phyloP scores from a whole-genome alignment of 163 green algal species.

The Chloromonas sp. region DNA sequence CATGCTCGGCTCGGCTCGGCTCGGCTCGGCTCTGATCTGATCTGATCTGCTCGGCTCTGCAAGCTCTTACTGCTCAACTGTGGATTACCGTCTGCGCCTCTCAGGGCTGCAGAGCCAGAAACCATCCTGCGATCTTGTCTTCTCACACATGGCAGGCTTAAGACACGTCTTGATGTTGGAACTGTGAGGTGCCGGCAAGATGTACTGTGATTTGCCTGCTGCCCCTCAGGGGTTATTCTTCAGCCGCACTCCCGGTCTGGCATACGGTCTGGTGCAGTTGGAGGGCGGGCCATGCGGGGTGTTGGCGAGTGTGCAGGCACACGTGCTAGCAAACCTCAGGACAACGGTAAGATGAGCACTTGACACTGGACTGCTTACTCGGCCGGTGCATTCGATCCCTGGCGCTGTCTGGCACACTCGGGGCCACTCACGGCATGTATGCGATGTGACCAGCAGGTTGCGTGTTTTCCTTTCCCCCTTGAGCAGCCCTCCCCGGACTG shows the following conservation, averaged over 20 bases:
- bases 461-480: too few relatives aligned
- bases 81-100: background rate
- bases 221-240: slow-evolving; percentile 61
- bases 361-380: too few relatives aligned
- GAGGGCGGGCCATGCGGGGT: slow-evolving; percentile 59
- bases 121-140: background rate
- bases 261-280: slow-evolving; percentile 54
- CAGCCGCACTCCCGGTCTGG: slow-evolving; percentile 29
- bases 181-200: too few relatives aligned
- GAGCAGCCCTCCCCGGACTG: too few relatives aligned
- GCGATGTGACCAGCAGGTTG: too few relatives aligned
- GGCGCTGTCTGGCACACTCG: too few relatives aligned
- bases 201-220: background rate
- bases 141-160: background rate
- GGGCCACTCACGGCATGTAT: too few relatives aligned
- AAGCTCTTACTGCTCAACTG: background rate
- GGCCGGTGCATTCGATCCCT: too few relatives aligned
- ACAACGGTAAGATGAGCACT: background rate
- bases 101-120: background rate
- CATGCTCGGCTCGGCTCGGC: too few relatives aligned
- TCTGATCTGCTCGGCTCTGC: background rate
- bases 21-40: too few relatives aligned
- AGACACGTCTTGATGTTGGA: too few relatives aligned
- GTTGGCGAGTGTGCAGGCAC: slow-evolving; percentile 52
- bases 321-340: slow-evolving; percentile 34